Evolutionary conservation across 2,329 filamentous ascomycete species (phyloP).

Genomic region (Penicillium sp.): DNA sequence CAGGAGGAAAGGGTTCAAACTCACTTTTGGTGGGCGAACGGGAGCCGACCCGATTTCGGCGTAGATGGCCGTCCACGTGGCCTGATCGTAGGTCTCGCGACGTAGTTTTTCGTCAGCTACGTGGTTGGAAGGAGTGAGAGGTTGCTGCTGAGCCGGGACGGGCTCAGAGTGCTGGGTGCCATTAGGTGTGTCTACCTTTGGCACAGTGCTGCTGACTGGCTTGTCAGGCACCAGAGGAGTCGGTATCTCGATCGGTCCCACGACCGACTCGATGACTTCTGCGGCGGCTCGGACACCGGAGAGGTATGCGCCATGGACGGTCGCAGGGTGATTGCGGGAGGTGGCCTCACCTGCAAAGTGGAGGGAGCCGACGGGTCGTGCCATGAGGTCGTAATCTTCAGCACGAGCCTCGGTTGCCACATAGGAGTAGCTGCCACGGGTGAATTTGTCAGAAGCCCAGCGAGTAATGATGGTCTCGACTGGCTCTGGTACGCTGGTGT

Average conservation of each 20-base stretch:
- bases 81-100: slow-evolving; percentile 56
- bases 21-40: slow-evolving; percentile 67
- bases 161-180: neutral
- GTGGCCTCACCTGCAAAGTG: slow-evolving; percentile 97
- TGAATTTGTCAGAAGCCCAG: slow-evolving; percentile 88
- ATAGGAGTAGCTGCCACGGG: slow-evolving; percentile 93
- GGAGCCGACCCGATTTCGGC: slow-evolving; percentile 72
- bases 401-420: slow-evolving; percentile 78
- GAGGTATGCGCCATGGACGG: slow-evolving; percentile 93
- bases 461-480: slow-evolving; percentile 85
- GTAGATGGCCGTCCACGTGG: slow-evolving; percentile 57
- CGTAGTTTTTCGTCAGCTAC: slow-evolving; percentile 25
- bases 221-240: slow-evolving; percentile 66
- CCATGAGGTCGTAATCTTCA: slow-evolving; percentile 92
- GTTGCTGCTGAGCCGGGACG: neutral
- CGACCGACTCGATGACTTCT: slow-evolving; percentile 75
- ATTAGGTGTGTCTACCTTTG: neutral
- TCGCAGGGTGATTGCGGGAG: slow-evolving; percentile 91
- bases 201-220: slow-evolving; percentile 40
- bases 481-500: slow-evolving; percentile 67
- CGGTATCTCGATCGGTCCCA: slow-evolving; percentile 78
- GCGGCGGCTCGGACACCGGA: slow-evolving; percentile 87
- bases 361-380: slow-evolving; percentile 76
- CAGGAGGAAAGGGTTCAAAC: slow-evolving; percentile 82
- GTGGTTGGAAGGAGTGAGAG: slow-evolving; percentile 2